Percentiles rank a stretch among this genome's conserved stretches.
Evolutionary conservation across 352 stramenopile genomes (phyloP).

Genomic region (Globisporangium okanoganense): DNA sequence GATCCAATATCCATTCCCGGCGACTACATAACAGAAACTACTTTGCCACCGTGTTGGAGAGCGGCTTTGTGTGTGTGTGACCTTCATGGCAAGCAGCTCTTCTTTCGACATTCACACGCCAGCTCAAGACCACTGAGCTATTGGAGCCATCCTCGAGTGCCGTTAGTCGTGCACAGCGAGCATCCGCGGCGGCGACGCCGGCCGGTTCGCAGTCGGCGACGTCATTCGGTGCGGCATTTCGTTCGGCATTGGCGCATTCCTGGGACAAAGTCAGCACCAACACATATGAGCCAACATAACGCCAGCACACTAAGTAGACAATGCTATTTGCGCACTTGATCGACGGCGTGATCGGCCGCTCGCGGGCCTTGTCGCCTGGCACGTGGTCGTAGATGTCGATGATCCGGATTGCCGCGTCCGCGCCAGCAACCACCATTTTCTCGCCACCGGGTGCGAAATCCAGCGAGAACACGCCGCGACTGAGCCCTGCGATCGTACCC

Average conservation of each 20-base stretch:
- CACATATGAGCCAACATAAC: neutral
- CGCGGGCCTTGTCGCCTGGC: constrained; percentile 59
- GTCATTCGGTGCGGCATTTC: constrained; percentile 29
- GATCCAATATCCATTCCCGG: too few relatives aligned
- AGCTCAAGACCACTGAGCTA: neutral
- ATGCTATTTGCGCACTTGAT: constrained; percentile 42
- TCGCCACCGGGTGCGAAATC: constrained; percentile 72
- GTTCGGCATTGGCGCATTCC: constrained; percentile 48
- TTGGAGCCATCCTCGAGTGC: neutral
- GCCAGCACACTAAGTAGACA: neutral
- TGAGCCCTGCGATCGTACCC: constrained; percentile 79
- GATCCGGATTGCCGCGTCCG: constrained; percentile 85
- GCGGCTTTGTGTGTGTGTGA: too few relatives aligned
- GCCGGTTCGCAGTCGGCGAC: constrained; percentile 37
- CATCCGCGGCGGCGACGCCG: constrained; percentile 46
- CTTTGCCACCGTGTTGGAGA: too few relatives aligned
- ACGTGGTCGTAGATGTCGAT: constrained; percentile 86
- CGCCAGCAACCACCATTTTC: constrained; percentile 85
- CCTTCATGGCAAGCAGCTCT: too few relatives aligned
- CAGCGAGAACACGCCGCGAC: constrained; percentile 80
- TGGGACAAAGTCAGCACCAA: too few relatives aligned
- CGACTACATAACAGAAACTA: too few relatives aligned
- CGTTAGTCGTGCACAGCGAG: constrained; percentile 40
- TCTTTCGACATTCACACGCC: too few relatives aligned
- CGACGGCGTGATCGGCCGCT: constrained; percentile 65